phyloP scores from a whole-genome alignment of 2,329 filamentous ascomycete species.

The Colletotrichum sp. region DNA sequence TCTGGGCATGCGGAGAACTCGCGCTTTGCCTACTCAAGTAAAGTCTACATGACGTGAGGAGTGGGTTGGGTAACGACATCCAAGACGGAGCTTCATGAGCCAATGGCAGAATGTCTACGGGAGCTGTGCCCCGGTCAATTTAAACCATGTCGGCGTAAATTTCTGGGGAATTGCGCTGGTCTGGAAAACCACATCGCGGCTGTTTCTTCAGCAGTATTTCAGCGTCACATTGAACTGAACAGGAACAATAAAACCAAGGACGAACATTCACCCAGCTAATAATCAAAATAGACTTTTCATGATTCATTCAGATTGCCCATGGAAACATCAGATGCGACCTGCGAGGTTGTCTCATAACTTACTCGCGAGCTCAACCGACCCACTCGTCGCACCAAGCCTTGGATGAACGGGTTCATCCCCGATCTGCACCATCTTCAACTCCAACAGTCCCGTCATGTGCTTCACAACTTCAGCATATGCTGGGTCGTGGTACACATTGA shows the following conservation, averaged over 20 bases:
- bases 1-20: background rate
- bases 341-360: background rate
- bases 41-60: slow-evolving; percentile 6
- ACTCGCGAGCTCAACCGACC: background rate
- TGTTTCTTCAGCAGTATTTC: background rate
- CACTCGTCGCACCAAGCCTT: background rate
- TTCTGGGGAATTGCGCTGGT: background rate
- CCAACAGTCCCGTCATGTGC: slow-evolving; percentile 45
- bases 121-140: background rate
- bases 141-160: background rate
- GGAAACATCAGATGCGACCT: background rate
- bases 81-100: background rate
- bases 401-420: slow-evolving; percentile 47
- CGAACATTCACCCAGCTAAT: background rate
- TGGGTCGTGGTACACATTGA: slow-evolving; percentile 47
- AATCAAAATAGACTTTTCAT: background rate
- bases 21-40: background rate
- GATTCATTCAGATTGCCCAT: background rate
- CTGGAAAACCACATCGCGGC: background rate
- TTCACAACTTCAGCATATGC: slow-evolving; percentile 40
- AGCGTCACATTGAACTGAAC: background rate
- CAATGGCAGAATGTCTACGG: background rate
- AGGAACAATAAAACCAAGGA: background rate
- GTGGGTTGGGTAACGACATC: slow-evolving; percentile 14
- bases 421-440: slow-evolving; percentile 57